phyloP scores from a whole-genome alignment of 208 protist genomes.

The Leishmania gerbilli region DNA sequence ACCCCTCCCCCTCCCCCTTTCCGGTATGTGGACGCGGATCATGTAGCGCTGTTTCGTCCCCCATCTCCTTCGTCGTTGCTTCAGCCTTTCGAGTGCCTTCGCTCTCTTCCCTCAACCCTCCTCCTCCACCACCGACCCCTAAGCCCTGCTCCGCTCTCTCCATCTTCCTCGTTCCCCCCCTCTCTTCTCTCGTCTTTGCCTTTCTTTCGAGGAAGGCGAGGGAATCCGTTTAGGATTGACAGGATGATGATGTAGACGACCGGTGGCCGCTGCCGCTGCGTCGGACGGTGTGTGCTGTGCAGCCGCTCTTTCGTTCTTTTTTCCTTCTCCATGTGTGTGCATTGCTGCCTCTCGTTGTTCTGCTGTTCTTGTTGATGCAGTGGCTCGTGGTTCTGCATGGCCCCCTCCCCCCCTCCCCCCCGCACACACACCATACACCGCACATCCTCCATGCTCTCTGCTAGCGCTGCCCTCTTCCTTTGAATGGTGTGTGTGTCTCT shows the following conservation, averaged over 20 bases:
- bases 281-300: neutral
- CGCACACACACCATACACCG: too few species aligned
- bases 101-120: neutral
- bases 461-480: neutral
- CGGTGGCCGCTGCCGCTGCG: neutral
- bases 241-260: neutral
- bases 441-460: neutral
- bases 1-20: neutral
- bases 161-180: neutral
- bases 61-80: neutral
- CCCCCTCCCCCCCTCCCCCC: too few species aligned
- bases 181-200: neutral
- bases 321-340: neutral
- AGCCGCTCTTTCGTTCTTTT: constrained; percentile 5
- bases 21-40: neutral
- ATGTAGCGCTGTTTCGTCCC: neutral
- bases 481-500: neutral
- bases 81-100: neutral
- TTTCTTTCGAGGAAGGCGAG: neutral
- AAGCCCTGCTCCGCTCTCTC: neutral
- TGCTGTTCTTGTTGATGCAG: constrained; percentile 5
- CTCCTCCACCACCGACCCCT: too few species aligned
- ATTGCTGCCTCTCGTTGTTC: constrained; percentile 7
- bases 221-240: neutral
- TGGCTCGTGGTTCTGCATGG: constrained; percentile 3